A percentile compares a stretch with the other conserved stretches of the same genome.
Evolutionary conservation across 768 basidiomycete genomes (phyloP).

Genomic region (Boletus tylopilopsis): DNA sequence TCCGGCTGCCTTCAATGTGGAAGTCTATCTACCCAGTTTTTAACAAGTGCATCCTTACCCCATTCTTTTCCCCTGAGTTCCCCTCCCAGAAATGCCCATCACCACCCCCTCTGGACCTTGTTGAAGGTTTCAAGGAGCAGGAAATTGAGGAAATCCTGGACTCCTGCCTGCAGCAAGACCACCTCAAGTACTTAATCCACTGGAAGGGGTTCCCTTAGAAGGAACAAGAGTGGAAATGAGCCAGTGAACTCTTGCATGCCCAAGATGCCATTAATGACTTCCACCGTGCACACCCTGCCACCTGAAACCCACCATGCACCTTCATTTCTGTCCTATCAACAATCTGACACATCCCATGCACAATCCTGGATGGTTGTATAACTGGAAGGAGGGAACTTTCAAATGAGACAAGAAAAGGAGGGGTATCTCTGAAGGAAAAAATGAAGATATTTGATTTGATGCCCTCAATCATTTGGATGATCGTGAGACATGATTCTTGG

Average conservation of each 20-base stretch:
- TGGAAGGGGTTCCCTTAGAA: slow-evolving; percentile 21
- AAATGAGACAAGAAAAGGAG: background rate
- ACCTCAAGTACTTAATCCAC: slow-evolving; percentile 23
- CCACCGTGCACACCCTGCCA: slow-evolving; percentile 6
- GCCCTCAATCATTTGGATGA: background rate
- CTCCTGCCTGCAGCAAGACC: background rate
- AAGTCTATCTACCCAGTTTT: slow-evolving; percentile 20
- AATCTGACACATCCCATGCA: background rate
- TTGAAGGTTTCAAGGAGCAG: background rate
- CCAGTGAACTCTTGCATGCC: slow-evolving; percentile 13
- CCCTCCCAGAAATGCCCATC: background rate
- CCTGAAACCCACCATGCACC: background rate
- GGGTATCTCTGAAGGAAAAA: rapidly evolving
- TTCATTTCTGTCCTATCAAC: background rate
- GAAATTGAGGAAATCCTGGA: slow-evolving; percentile 21
- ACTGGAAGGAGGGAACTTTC: background rate
- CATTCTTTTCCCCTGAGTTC: background rate
- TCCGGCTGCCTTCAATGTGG: slow-evolving; percentile 11
- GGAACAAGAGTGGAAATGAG: slow-evolving; percentile 10
- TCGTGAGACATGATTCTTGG: background rate
- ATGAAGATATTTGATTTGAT: slow-evolving; percentile 1
- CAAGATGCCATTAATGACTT: slow-evolving; percentile 6
- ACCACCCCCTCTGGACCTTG: background rate
- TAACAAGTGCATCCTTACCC: background rate
- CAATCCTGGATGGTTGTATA: background rate